A percentile compares a stretch with the other conserved stretches of the same genome.
phyloP scores from a whole-genome alignment of 2,329 filamentous ascomycete species.

The Aureobasidium zeae region DNA sequence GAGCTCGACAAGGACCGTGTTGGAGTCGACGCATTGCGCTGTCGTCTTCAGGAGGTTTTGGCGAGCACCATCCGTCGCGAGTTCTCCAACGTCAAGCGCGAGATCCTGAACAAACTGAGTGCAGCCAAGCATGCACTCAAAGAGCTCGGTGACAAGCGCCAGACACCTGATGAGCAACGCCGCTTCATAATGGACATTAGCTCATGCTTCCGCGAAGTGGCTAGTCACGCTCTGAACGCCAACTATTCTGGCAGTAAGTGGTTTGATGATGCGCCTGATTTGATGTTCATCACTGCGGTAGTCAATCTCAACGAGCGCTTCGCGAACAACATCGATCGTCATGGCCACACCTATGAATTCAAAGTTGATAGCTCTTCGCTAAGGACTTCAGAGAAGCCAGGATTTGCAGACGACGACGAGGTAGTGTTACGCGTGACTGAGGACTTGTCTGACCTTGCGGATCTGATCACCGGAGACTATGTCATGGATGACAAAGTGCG shows the following conservation, averaged over 20 bases:
- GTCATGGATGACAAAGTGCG: not conserved
- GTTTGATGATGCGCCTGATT: constrained; percentile 27
- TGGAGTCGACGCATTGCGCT: constrained; percentile 35
- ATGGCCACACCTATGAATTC: constrained; percentile 3
- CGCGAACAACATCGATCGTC: constrained; percentile 1
- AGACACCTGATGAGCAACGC: constrained; percentile 40
- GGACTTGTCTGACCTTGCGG: constrained; percentile 3
- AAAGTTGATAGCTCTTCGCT: constrained; percentile 5
- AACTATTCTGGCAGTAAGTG: constrained; percentile 30
- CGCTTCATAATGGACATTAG: constrained; percentile 39
- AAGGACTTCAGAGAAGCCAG: not conserved
- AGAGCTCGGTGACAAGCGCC: constrained; percentile 42
- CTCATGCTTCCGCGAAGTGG: constrained; percentile 24
- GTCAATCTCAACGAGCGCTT: constrained; percentile 7
- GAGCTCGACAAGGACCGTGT: constrained; percentile 30
- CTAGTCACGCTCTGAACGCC: constrained; percentile 27
- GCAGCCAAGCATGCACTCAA: constrained; percentile 29
- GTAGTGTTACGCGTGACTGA: not conserved
- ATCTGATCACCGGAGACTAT: constrained; percentile 2
- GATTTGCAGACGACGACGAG: not conserved
- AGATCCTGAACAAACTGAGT: constrained; percentile 27
- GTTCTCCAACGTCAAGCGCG: constrained; percentile 36
- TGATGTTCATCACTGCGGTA: constrained; percentile 19
- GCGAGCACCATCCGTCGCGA: constrained; percentile 35
- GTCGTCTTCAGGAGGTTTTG: constrained; percentile 35